Base-by-base conservation (phyloP, 305 asterid genomes). In the Rubia balearica region DNA sequence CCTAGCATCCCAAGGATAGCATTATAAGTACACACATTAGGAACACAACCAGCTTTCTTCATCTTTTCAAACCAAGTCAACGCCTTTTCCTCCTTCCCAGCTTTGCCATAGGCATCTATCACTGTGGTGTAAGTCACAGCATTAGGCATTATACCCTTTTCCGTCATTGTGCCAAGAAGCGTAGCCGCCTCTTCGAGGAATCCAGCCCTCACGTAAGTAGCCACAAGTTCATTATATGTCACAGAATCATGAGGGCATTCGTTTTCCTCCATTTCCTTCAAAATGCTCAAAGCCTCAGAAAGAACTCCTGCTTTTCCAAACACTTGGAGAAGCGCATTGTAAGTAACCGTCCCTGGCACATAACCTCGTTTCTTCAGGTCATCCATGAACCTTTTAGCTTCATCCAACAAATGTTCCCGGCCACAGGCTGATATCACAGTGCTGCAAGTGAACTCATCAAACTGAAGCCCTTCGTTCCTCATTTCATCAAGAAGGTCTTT, bases 371-470 rank as follows among this genome's bases (percentile, higher is more conserved):
- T 74, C 87, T 90, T 90, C 53, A 93, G 83, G 51, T 83, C 92
- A 61, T 81, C 73, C 45, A 93, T 83, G 84, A 93, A 93, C 57
- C 73, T 79, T 79, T 89, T 89, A 5, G 98, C 98, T 81, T 93
- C 97, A 63, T 84, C 87, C 81, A 90, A 73, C 81, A 90, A 71
- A 49, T 97, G 97, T 67, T 90, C 92, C 77, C 98, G 85, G 61
- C 96, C 97, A 83, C 96, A 93, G 0, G 97, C 97, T 30, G 98
- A 81, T 71, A 93, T 82, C 73, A 93, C 97, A 19, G 96, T 93
- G 83, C 98, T 93, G 79, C 96, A 90, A 71, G 98, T 93, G 76
- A 93, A 93, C 74, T 93, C 98, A 60, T 93, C 98, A 45, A 89
- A 90, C 64, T 85, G 83, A 49, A 86, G 95, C 74, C 96, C 90